Conservation (phyloP, 108 stramenopile genomes). For the Nitzschia palea region DNA sequence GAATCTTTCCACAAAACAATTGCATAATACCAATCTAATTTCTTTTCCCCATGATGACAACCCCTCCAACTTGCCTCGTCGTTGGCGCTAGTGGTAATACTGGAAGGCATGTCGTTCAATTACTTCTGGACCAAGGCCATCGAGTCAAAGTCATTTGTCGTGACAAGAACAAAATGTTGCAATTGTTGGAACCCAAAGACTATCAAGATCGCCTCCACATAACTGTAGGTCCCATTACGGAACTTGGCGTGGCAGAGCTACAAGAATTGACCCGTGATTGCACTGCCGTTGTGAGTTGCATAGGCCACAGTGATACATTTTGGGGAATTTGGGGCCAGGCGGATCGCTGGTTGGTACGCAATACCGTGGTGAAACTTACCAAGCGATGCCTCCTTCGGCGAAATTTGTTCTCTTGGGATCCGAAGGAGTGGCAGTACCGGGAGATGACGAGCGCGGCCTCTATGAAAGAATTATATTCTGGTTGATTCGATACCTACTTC, state of each 20-base stretch:
- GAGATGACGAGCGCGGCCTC: constrained; percentile 31
- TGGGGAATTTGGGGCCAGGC: constrained; percentile 10
- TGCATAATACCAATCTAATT: too few relatives aligned
- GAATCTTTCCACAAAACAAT: too few relatives aligned
- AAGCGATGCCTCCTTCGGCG: constrained; percentile 20
- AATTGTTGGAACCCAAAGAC: background rate
- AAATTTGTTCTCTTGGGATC: constrained; percentile 61
- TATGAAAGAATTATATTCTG: constrained; percentile 35
- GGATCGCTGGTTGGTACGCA: constrained; percentile 10
- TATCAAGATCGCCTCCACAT: constrained; percentile 15
- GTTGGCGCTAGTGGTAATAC: constrained; percentile 69
- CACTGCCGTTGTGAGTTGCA: constrained; percentile 45
- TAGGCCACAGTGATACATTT: constrained; percentile 34
- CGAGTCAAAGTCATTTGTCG: constrained; percentile 51
- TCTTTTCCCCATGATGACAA: constrained; percentile 1
- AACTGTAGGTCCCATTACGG: constrained; percentile 49
- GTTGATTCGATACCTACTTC: constrained; percentile 40
- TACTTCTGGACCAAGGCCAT: constrained; percentile 42
- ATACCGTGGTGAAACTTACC: constrained; percentile 25
- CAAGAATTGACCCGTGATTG: constrained; percentile 32
- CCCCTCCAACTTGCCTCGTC: constrained; percentile 37
- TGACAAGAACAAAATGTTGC: constrained; percentile 42
- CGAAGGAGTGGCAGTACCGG: constrained; percentile 54
- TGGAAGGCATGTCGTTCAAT: constrained; percentile 64
- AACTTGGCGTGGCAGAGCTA: constrained; percentile 43